A percentile compares a stretch with the other conserved stretches of the same genome.
phyloP scores from a whole-genome alignment of 1,284 basidiomycete genomes.

The Kalmanozyma brasiliensis region DNA sequence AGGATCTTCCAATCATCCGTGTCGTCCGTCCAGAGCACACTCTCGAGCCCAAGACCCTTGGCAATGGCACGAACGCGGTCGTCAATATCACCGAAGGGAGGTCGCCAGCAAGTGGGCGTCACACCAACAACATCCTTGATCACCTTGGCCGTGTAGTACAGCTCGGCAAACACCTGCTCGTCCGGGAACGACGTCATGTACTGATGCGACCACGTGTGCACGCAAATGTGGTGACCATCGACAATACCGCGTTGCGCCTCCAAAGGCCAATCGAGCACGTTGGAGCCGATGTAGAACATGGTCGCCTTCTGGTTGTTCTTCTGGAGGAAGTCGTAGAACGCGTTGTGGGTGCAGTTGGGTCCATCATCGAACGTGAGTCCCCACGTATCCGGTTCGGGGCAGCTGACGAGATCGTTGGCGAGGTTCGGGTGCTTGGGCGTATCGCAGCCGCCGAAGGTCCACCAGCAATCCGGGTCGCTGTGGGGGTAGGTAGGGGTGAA shows the following conservation, averaged over 20 bases:
- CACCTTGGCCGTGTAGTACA: constrained; percentile 72
- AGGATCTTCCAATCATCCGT: constrained; percentile 69
- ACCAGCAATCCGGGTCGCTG: constrained; percentile 65
- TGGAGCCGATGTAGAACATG: constrained; percentile 71
- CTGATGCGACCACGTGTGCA: constrained; percentile 69
- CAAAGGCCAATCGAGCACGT: constrained; percentile 72
- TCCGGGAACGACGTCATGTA: constrained; percentile 71
- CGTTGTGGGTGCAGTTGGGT: constrained; percentile 70
- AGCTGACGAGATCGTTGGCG: constrained; percentile 67
- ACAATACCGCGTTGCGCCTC: constrained; percentile 71
- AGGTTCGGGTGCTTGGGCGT: constrained; percentile 64
- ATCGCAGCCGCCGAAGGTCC: constrained; percentile 58
- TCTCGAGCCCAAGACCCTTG: constrained; percentile 70
- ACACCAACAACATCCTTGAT: constrained; percentile 72
- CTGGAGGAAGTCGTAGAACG: constrained; percentile 71
- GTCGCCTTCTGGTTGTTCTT: constrained; percentile 71
- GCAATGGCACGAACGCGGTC: constrained; percentile 72
- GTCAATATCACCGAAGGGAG: constrained; percentile 72
- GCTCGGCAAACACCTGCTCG: constrained; percentile 72
- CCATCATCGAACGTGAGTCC: constrained; percentile 72
- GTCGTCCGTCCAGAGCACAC: constrained; percentile 71
- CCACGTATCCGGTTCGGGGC: constrained; percentile 71
- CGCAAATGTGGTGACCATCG: constrained; percentile 63
- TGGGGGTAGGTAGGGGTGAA: constrained; percentile 46
- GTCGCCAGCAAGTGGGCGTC: constrained; percentile 70